These are phyloP conservation scores for Mortierella antarctica DNA, from an alignment of 192 early-diverging fungal genomes.

Conservation along the genomic window DNA sequence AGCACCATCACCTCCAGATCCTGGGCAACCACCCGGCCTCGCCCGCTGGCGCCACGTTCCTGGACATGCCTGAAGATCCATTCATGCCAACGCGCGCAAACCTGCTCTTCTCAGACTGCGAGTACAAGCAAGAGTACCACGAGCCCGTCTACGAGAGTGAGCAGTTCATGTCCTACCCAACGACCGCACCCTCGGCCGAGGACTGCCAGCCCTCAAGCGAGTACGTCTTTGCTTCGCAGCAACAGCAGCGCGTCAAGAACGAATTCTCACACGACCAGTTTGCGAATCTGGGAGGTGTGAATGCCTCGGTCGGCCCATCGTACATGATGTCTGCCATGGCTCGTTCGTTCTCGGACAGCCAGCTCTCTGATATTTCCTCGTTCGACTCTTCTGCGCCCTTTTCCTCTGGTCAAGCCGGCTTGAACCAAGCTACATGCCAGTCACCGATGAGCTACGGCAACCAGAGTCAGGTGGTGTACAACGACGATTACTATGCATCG, in stretches of 20 bases:
- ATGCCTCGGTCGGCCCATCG: background rate
- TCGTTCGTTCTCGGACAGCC: slow-evolving; percentile 34
- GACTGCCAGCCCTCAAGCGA: slow-evolving; percentile 19
- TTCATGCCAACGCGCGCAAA: slow-evolving; percentile 45
- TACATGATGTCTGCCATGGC: background rate
- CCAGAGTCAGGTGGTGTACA: slow-evolving; percentile 35
- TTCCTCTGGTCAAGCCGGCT: slow-evolving; percentile 11
- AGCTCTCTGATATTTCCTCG: slow-evolving; percentile 40
- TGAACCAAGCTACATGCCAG: slow-evolving; percentile 47
- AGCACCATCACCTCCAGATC: slow-evolving; percentile 47
- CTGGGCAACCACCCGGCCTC: slow-evolving; percentile 47
- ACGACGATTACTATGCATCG: slow-evolving; percentile 44
- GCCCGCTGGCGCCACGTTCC: slow-evolving; percentile 30
- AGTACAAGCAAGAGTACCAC: slow-evolving; percentile 46
- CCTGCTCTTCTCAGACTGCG: slow-evolving; percentile 35
- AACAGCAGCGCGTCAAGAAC: slow-evolving; percentile 28
- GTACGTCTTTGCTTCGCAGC: background rate
- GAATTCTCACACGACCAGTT: slow-evolving; percentile 19
- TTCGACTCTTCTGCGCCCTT: slow-evolving; percentile 17
- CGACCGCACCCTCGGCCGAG: slow-evolving; percentile 9
- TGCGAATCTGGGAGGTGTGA: background rate
- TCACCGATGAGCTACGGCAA: slow-evolving; percentile 26
- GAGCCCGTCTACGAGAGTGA: slow-evolving; percentile 26
- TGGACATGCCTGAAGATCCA: slow-evolving; percentile 40
- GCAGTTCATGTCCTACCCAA: slow-evolving; percentile 23